Conservation (phyloP, 805 yeast species). For the Allodekkera sacchari region DNA sequence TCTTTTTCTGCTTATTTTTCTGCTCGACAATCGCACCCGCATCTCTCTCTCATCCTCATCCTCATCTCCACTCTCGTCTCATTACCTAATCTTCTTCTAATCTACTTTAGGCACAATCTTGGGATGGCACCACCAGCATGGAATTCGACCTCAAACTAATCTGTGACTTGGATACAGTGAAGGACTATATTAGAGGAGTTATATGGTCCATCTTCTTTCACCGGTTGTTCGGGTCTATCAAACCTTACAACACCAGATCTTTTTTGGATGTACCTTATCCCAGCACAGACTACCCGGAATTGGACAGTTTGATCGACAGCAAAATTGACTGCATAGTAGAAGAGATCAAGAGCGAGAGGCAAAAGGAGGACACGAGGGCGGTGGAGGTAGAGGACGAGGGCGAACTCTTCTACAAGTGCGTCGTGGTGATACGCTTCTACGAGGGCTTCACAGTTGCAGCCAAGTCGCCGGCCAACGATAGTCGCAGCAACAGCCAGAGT, state of each 20-base stretch:
- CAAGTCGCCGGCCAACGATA: slow-evolving; percentile 48
- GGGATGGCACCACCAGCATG: slow-evolving; percentile 13
- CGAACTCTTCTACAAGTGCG: slow-evolving; percentile 19
- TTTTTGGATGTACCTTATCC: slow-evolving; percentile 56
- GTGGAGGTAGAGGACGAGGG: slow-evolving; percentile 2
- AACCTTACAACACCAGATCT: slow-evolving; percentile 42
- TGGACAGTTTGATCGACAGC: slow-evolving; percentile 34
- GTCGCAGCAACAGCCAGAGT: slow-evolving; percentile 9
- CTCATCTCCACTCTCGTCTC: neutral
- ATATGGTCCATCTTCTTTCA: slow-evolving; percentile 63
- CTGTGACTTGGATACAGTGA: slow-evolving; percentile 44
- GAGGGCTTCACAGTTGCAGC: slow-evolving; percentile 20
- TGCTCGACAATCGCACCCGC: too few relatives aligned
- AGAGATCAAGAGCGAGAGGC: slow-evolving; percentile 8
- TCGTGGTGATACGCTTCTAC: slow-evolving; percentile 25
- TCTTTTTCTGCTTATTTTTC: too few relatives aligned
- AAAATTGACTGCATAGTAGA: slow-evolving; percentile 25
- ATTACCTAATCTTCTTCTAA: neutral
- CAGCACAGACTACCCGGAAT: slow-evolving; percentile 34
- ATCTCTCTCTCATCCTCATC: too few relatives aligned
- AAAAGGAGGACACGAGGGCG: slow-evolving; percentile 10
- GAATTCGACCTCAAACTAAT: slow-evolving; percentile 39
- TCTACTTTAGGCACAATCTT: neutral
- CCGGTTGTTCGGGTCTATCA: slow-evolving; percentile 56
- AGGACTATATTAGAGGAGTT: slow-evolving; percentile 52